Evolutionary conservation across 2,329 filamentous ascomycete species (phyloP), one percentile per base, ranked within the genome.

Genomic region (Beauveria rudraprayagi): DNA sequence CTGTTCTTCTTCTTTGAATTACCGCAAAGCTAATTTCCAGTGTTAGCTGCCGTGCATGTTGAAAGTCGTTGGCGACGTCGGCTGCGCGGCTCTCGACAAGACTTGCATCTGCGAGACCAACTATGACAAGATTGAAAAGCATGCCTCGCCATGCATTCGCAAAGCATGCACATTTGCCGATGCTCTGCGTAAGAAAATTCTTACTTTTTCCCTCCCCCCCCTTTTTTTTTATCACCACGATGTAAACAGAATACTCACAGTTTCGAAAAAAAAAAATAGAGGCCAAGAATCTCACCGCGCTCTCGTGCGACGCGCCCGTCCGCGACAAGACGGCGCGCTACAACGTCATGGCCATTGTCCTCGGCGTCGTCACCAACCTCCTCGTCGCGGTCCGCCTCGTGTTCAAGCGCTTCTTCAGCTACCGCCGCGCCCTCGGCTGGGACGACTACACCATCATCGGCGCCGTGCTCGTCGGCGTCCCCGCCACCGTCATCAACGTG

Each of bases 351-450:
- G 69, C 70, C 63, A 65, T 72, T 64, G 30, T 64, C 62, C 66
- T 77, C n/a, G 71, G 70, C 37, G 67, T 70, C 7, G 66, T 79
- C 6, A 72, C 75, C 3, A 73, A 67, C 57, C 62, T 75, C 19
- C 78, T 79, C 62, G 69, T 80, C 19, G 56, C 74, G 1, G 68
- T 79, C 14, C 76, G 80, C 22, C 72, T 80, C 10, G 67, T 64
- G 1, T 73, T 68, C 50, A 74, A 72, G 61, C 62, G 77, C 17
- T 73, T 75, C 37, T 66, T 70, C 6, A 67, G 63, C 11, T 65
- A 69, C 4, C 74, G 73, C 46, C 60, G 73, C 0, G 68, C 69
- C 0, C 71, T 79, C n/a, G 75, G 71, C 0, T 63, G 75, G 3
- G 76, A 78, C 60, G 76, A 78, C 62, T 72, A 70, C 65, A 69